phyloP scores from a whole-genome alignment of 148 eudicot species.

The Vaccinium vitisidaea region DNA sequence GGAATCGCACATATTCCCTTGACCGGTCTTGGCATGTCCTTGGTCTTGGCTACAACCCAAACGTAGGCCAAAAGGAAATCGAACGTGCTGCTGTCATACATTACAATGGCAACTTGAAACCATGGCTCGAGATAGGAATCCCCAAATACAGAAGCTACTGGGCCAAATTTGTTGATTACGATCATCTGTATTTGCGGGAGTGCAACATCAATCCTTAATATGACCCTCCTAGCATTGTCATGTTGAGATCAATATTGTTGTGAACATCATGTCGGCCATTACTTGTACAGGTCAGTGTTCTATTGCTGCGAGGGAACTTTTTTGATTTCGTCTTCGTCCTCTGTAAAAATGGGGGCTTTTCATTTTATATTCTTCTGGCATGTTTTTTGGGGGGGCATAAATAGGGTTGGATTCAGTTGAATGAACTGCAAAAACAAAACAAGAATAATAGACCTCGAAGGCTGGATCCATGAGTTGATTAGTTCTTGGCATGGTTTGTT shows the following conservation, averaged over 20 bases:
- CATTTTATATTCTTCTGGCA: not conserved
- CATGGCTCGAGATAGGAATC: slow-evolving; percentile 89
- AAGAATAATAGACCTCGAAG: too few species aligned
- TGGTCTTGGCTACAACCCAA: slow-evolving; percentile 82
- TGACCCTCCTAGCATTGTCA: not conserved
- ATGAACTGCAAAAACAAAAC: too few species aligned
- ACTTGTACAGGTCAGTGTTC: slow-evolving; percentile 20
- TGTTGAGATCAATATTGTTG: not conserved
- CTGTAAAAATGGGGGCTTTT: not conserved
- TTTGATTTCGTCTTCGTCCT: not conserved
- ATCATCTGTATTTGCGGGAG: slow-evolving; percentile 61
- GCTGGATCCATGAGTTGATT: not conserved
- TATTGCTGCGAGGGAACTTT: not conserved
- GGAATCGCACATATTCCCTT: slow-evolving; percentile 55
- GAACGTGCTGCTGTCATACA: slow-evolving; percentile 73
- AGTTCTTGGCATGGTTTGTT: not conserved
- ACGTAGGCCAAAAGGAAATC: slow-evolving; percentile 60
- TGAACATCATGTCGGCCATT: slow-evolving; percentile 1
- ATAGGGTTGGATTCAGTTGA: not conserved
- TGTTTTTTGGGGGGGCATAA: not conserved
- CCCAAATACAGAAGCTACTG: slow-evolving; percentile 67
- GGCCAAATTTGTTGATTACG: slow-evolving; percentile 64
- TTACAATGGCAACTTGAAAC: slow-evolving; percentile 90
- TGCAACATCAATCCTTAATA: slow-evolving; percentile 75
- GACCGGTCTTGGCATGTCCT: slow-evolving; percentile 78